Evolutionary conservation across 805 yeast genomes (phyloP).

Genomic region (Komagataella mondaviorum): DNA sequence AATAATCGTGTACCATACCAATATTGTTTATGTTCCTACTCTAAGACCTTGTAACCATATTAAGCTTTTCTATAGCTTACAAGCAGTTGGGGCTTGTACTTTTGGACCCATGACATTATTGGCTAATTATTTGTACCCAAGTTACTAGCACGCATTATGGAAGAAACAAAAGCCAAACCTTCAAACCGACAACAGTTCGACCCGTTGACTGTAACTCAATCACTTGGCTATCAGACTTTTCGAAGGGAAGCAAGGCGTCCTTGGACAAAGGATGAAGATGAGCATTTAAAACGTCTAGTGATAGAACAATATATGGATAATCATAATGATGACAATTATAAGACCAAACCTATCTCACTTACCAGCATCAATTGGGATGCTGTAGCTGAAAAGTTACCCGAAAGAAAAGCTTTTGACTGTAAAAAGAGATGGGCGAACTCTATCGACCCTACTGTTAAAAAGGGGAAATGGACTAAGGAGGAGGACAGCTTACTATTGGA

Average conservation of each 20-base stretch:
- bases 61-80: not conserved
- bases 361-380: slow-evolving; percentile 50
- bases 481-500: slow-evolving; percentile 59
- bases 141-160: not conserved
- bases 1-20: not conserved
- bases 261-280: slow-evolving; percentile 74
- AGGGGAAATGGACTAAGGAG: slow-evolving; percentile 77
- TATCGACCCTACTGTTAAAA: slow-evolving; percentile 65
- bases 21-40: not conserved
- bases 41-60: not conserved
- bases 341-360: slow-evolving; percentile 16
- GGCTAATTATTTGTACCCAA: not conserved
- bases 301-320: slow-evolving; percentile 14
- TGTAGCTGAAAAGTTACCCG: slow-evolving; percentile 30
- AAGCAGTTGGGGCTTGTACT: not conserved
- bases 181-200: slow-evolving; percentile 16
- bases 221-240: slow-evolving; percentile 63
- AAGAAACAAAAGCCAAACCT: not conserved
- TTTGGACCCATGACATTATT: not conserved
- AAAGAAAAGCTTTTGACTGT: slow-evolving; percentile 69
- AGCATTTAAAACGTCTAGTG: slow-evolving; percentile 29
- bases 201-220: slow-evolving; percentile 49
- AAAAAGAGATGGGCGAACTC: slow-evolving; percentile 82
- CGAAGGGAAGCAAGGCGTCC: slow-evolving; percentile 47
- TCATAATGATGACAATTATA: slow-evolving; percentile 8